Percentiles rank a stretch among this genome's conserved stretches.
Conservation (phyloP, 2,329 filamentous ascomycete species). For the Neodidymelliopsis sp. region DNA sequence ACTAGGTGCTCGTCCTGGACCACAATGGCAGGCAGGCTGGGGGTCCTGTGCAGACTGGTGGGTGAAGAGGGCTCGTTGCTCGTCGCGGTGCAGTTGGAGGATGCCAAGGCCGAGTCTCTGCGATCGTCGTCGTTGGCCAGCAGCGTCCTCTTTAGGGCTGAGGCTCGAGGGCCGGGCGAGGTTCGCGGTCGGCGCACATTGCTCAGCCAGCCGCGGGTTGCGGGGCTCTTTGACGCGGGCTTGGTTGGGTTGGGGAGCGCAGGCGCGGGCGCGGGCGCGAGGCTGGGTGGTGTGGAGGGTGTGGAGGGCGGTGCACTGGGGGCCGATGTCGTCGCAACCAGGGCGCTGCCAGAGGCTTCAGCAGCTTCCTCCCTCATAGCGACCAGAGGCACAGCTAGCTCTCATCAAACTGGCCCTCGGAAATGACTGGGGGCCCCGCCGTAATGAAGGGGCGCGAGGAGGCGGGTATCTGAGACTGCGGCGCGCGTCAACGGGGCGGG, state of each 20-base stretch:
- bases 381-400: constrained; percentile 34
- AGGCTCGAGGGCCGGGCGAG: constrained; percentile 45
- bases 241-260: constrained; percentile 19
- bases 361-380: constrained; percentile 45
- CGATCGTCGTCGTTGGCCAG: constrained; percentile 45
- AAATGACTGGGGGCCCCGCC: constrained; percentile 35
- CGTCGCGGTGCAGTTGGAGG: constrained; percentile 44
- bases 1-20: constrained; percentile 50
- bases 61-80: constrained; percentile 42
- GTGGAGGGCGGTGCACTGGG: constrained; percentile 6
- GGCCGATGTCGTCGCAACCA: constrained; percentile 21
- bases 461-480: constrained; percentile 25
- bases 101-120: constrained; percentile 51
- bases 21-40: constrained; percentile 55
- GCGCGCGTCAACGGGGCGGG: constrained; percentile 15
- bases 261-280: background rate
- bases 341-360: constrained; percentile 30
- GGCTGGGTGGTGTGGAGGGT: constrained; percentile 4
- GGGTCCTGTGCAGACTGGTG: constrained; percentile 45
- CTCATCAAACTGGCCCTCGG: constrained; percentile 37
- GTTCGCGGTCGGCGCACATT: constrained; percentile 48
- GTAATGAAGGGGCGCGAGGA: constrained; percentile 40
- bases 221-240: constrained; percentile 26
- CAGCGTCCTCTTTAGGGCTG: constrained; percentile 40
- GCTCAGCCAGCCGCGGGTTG: constrained; percentile 48